phyloP scores from a whole-genome alignment of 2,329 filamentous ascomycete genomes.

The Lizonia empirigonia region DNA sequence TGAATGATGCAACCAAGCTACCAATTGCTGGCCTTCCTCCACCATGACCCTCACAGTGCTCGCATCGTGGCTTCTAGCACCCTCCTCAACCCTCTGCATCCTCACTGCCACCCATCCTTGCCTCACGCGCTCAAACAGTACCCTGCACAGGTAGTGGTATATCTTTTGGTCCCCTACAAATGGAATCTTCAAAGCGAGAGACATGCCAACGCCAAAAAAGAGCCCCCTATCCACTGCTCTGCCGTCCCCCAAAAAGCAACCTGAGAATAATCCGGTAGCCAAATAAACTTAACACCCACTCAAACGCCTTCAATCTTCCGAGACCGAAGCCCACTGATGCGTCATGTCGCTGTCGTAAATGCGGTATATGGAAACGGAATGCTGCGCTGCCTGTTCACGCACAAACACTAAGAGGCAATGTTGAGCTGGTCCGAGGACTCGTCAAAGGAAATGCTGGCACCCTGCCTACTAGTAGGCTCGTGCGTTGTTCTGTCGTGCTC shows the following conservation, averaged over 20 bases:
- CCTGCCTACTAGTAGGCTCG: slow-evolving; percentile 21
- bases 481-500: slow-evolving; percentile 10
- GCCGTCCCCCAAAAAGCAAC: slow-evolving; percentile 10
- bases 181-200: slow-evolving; percentile 6
- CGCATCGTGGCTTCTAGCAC: slow-evolving; percentile 16
- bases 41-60: slow-evolving; percentile 6
- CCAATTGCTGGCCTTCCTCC: slow-evolving; percentile 9
- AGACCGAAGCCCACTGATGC: slow-evolving; percentile 37
- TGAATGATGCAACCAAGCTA: slow-evolving; percentile 27
- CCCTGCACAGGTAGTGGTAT: slow-evolving; percentile 23
- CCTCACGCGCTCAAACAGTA: background rate
- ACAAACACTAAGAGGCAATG: slow-evolving; percentile 12
- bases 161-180: slow-evolving; percentile 12
- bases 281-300: slow-evolving; percentile 39
- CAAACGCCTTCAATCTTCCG: slow-evolving; percentile 40
- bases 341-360: slow-evolving; percentile 49
- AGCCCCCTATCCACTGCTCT: slow-evolving; percentile 21
- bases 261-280: slow-evolving; percentile 22
- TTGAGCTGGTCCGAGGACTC: slow-evolving; percentile 20
- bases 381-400: slow-evolving; percentile 9
- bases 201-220: slow-evolving; percentile 12
- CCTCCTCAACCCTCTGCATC: background rate
- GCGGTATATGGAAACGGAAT: slow-evolving; percentile 44
- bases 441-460: slow-evolving; percentile 4
- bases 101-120: background rate